Percentiles rank a stretch among this genome's conserved stretches.
phyloP scores from a whole-genome alignment of 148 eudicot genomes.

The Vaccinium myrtillus region DNA sequence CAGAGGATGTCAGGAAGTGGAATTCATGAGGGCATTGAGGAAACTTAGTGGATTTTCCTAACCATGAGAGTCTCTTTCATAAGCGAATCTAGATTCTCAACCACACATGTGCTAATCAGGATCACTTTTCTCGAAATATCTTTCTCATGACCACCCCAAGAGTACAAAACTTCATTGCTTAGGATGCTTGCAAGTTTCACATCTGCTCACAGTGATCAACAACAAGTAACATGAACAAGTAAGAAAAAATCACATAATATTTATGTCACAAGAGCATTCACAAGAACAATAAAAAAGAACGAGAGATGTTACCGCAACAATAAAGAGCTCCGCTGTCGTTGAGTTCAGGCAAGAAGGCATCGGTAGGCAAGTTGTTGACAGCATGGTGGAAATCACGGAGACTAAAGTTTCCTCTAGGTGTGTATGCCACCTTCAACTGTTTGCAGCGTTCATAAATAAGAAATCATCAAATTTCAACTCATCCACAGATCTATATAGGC shows the following conservation, averaged over 20 bases:
- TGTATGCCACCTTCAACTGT: constrained; percentile 68
- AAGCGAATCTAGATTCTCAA: constrained; percentile 43
- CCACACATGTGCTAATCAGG: constrained; percentile 50
- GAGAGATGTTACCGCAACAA: constrained; percentile 34
- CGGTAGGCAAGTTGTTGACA: constrained; percentile 57
- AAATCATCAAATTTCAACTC: constrained; percentile 3
- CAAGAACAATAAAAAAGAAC: not conserved
- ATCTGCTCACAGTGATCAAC: constrained; percentile 39
- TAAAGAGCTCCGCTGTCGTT: constrained; percentile 37
- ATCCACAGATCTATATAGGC: not conserved
- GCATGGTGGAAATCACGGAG: constrained; percentile 79
- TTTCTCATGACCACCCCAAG: constrained; percentile 48
- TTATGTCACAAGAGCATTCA: too few species aligned
- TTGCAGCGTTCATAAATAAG: not conserved
- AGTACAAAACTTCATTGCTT: constrained; percentile 42
- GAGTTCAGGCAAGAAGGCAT: constrained; percentile 50
- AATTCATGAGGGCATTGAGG: not conserved
- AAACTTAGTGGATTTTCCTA: constrained; percentile 14
- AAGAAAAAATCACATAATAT: not conserved
- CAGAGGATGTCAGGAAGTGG: not conserved
- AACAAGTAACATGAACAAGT: constrained; percentile 6
- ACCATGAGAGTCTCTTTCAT: constrained; percentile 53
- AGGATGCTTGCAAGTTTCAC: constrained; percentile 48
- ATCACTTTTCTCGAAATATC: constrained; percentile 60
- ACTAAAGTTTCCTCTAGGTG: constrained; percentile 61